Evolutionary conservation across 768 basidiomycete genomes (phyloP).

Genomic region (Porphyrellus cyaneotinctus): DNA sequence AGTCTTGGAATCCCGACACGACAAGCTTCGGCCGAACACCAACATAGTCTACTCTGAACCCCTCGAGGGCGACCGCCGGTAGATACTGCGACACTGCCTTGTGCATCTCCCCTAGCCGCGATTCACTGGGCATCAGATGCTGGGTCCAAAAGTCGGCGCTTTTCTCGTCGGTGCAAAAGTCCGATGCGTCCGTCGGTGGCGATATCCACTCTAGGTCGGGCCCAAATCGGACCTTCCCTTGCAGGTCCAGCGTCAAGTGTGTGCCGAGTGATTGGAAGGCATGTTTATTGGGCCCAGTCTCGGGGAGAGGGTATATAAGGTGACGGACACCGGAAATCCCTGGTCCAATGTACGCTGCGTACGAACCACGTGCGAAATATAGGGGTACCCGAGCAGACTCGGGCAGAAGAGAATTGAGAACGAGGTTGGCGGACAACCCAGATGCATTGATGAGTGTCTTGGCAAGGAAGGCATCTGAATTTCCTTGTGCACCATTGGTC

Average conservation of each 20-base stretch:
- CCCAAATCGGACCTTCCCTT: constrained; percentile 84
- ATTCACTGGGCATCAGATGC: constrained; percentile 61
- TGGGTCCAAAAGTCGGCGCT: constrained; percentile 74
- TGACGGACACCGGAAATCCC: constrained; percentile 64
- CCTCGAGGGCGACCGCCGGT: constrained; percentile 54
- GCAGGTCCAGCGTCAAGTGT: constrained; percentile 84
- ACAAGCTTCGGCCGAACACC: constrained; percentile 88
- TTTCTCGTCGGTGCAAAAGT: constrained; percentile 34
- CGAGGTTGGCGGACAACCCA: constrained; percentile 66
- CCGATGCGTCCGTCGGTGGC: constrained; percentile 36
- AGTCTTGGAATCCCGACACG: constrained; percentile 83
- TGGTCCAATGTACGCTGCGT: constrained; percentile 81
- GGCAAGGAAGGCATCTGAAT: constrained; percentile 62
- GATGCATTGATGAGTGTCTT: constrained; percentile 79
- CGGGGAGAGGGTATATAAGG: constrained; percentile 91
- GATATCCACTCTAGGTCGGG: constrained; percentile 89
- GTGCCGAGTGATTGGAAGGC: constrained; percentile 86
- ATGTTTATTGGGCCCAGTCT: constrained; percentile 51
- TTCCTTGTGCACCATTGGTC: constrained; percentile 45
- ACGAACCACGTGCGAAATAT: constrained; percentile 82
- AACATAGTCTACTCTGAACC: constrained; percentile 76
- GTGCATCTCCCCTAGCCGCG: constrained; percentile 61
- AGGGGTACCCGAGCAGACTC: constrained; percentile 58
- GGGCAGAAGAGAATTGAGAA: constrained; percentile 68
- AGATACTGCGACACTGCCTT: constrained; percentile 70